Percentiles rank a stretch among this genome's conserved stretches.
phyloP scores from a whole-genome alignment of 306 rosid species.

The Benincasa hispida region DNA sequence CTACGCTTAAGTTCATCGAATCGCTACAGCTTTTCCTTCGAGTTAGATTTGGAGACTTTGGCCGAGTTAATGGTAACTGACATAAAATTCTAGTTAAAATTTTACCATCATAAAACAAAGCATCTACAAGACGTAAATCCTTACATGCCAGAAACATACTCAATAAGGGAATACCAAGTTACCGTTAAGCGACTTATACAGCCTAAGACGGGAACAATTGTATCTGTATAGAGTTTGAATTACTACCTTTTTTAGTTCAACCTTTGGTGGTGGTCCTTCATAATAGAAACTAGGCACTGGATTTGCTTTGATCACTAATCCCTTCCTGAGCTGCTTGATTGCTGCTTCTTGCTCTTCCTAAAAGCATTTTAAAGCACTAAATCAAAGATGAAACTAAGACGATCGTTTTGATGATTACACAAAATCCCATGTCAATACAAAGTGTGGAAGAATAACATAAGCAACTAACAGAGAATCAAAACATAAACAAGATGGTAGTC shows the following conservation, averaged over 20 bases:
- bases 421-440: neutral
- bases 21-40: conserved; percentile 90
- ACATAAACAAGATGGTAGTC: neutral
- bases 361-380: conserved; percentile 10
- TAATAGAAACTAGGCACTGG: conserved; percentile 95
- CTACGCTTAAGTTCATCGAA: conserved; percentile 19
- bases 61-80: conserved; percentile 83
- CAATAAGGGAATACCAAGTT: neutral
- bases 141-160: neutral
- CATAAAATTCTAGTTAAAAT: conserved; percentile 8
- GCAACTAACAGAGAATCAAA: neutral
- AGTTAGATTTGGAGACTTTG: conserved; percentile 74
- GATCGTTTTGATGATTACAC: neutral
- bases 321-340: conserved; percentile 68
- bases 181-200: neutral
- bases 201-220: neutral
- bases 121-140: neutral
- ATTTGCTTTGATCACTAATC: conserved; percentile 79
- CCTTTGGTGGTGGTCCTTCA: conserved; percentile 78
- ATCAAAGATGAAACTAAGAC: neutral
- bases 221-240: neutral
- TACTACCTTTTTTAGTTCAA: conserved; percentile 71
- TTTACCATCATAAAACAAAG: neutral
- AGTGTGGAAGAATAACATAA: conserved; percentile 4
- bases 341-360: conserved; percentile 98